Evolutionary conservation across 495 filamentous ascomycete genomes (phyloP).

Genomic region (Talaromyces borbonicus): DNA sequence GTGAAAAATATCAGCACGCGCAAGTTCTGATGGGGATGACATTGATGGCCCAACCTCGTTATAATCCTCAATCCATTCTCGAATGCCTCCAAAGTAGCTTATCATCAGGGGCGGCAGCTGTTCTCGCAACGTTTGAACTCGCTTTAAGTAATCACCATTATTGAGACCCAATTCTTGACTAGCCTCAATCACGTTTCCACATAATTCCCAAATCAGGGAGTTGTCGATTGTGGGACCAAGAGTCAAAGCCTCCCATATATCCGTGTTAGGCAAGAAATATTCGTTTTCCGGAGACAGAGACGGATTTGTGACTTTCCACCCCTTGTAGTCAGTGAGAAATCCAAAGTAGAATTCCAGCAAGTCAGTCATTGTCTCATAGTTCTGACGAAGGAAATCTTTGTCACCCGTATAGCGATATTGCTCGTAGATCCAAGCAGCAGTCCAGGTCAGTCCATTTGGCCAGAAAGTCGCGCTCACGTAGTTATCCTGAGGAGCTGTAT

Average conservation of each 20-base stretch:
- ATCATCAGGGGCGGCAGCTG: constrained; percentile 13
- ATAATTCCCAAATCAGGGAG: constrained; percentile 22
- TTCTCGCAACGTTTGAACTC: constrained; percentile 4
- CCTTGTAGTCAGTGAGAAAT: constrained; percentile 22
- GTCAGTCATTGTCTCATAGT: constrained; percentile 12
- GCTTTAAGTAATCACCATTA: constrained; percentile 3
- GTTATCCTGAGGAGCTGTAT: constrained; percentile 27
- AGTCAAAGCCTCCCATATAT: constrained; percentile 15
- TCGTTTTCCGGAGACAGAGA: constrained; percentile 31
- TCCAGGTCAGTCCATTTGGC: constrained; percentile 31
- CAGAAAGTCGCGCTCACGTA: constrained; percentile 22
- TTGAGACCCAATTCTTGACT: constrained; percentile 14
- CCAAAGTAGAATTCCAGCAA: constrained; percentile 24
- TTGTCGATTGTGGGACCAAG: constrained; percentile 30
- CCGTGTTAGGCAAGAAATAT: constrained; percentile 13
- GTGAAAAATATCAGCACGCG: too few species aligned
- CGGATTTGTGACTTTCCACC: constrained; percentile 24
- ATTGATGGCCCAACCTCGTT: constrained; percentile 12
- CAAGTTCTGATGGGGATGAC: too few species aligned
- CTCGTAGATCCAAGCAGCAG: constrained; percentile 24
- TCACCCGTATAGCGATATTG: constrained; percentile 27
- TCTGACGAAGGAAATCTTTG: constrained; percentile 13
- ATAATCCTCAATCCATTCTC: constrained; percentile 32
- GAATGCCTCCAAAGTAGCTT: constrained; percentile 22
- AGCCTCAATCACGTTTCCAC: constrained; percentile 16